These are phyloP conservation scores for Podaxis carcinomalis DNA, from an alignment of 768 basidiomycete genomes.

Conservation along the genomic window DNA sequence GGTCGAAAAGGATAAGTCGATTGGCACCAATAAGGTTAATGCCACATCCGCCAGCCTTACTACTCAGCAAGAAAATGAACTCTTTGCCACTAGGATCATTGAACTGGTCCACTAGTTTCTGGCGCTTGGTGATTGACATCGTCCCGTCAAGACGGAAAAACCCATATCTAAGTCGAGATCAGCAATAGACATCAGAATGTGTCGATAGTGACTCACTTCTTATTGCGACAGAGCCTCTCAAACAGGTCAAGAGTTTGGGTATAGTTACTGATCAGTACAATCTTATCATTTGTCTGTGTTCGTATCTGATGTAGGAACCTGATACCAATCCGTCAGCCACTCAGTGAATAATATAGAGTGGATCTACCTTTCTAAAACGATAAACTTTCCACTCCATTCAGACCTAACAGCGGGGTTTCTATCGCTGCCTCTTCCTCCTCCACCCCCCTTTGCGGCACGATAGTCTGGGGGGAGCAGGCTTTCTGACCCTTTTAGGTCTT, in stretches of 20 bases:
- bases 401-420: slow-evolving; percentile 56
- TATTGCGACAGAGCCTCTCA: slow-evolving; percentile 80
- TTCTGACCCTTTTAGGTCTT: slow-evolving; percentile 80
- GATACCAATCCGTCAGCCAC: background rate
- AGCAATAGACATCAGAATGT: background rate
- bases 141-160: slow-evolving; percentile 93
- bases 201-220: slow-evolving; percentile 60
- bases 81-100: slow-evolving; percentile 92
- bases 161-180: slow-evolving; percentile 58
- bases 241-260: slow-evolving; percentile 94
- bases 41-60: slow-evolving; percentile 94
- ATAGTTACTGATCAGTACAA: slow-evolving; percentile 95
- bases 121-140: slow-evolving; percentile 87
- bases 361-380: slow-evolving; percentile 83
- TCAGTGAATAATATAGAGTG: background rate
- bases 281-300: slow-evolving; percentile 86
- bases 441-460: slow-evolving; percentile 36
- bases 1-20: slow-evolving; percentile 92
- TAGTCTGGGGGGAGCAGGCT: slow-evolving; percentile 55
- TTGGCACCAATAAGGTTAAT: slow-evolving; percentile 98
- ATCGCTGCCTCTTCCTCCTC: slow-evolving; percentile 37
- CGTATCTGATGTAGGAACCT: slow-evolving; percentile 85
- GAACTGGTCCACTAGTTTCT: slow-evolving; percentile 95
- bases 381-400: slow-evolving; percentile 88
- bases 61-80: slow-evolving; percentile 91